Evolutionary conservation across 2,329 filamentous ascomycete genomes (phyloP), one percentile per base, ranked within the genome.

Genomic region (Teratosphaeria pseudoeucalypti): DNA sequence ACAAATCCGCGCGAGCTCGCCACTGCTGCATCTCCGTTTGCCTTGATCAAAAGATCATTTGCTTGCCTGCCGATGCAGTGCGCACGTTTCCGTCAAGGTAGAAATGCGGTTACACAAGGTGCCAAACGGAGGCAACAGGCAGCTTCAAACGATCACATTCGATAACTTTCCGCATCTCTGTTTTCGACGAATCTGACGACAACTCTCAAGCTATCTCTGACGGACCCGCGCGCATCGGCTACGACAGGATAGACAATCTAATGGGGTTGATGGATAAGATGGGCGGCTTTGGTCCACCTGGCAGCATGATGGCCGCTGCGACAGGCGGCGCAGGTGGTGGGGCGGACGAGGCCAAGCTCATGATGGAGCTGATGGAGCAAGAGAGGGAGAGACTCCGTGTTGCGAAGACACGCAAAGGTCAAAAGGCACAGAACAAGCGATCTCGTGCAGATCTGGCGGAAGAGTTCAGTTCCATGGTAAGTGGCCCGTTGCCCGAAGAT

Each of bases 371-470:
- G 43, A 49, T 49, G 16, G 14, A n/a, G 43, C 43, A 49, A n/a
- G 16, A 49, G n/a, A 49, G 19, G 43, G 43, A 49, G 7, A n/a
- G 19, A 16, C n/a, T 49, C 7, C 14, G n/a, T 49, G 43, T 6
- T n/a, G 43, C 43, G 43, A 49, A 49, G n/a, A 19, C 43, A n/a
- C 56, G 56, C 43, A 59, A 52, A 34, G 57, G 57, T 6, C n/a
- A 59, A 12, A 55, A 56, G n/a, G 53, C 57, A 7, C 55, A 53
- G 12, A 56, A 52, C 27, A 59, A 59, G 37, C 26, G 7, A 10
- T 39, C 23, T 14, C 57, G 57, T 12, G 57, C 39, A 6, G 26
- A 9, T n/a, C 53, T 59, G 7, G 19, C 29, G 53, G 19, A 52
- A 7, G 12, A 29, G 27, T 37, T 56, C 29, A 39, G 32, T 9